phyloP scores from a whole-genome alignment of 1,139 yeast species.

The Sporopachydermia cereana region DNA sequence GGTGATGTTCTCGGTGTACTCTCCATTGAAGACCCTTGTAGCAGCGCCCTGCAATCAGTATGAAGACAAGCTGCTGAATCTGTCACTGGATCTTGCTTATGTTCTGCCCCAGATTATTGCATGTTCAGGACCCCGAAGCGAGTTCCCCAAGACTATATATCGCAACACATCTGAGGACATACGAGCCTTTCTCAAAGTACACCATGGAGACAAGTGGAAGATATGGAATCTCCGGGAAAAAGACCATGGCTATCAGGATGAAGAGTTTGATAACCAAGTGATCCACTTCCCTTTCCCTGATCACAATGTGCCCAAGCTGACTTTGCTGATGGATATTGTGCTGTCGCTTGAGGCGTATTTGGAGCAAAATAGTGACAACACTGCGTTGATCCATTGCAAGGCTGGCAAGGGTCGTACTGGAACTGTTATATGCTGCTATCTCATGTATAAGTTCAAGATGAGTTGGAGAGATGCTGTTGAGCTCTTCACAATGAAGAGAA shows the following conservation, averaged over 20 bases:
- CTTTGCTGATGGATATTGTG: constrained; percentile 33
- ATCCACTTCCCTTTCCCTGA: constrained; percentile 54
- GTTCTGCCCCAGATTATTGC: constrained; percentile 52
- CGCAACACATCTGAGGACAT: constrained; percentile 46
- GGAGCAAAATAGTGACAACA: constrained; percentile 24
- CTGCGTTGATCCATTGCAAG: constrained; percentile 75
- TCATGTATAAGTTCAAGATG: constrained; percentile 36
- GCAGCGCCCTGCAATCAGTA: constrained; percentile 4
- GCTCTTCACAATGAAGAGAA: constrained; percentile 45
- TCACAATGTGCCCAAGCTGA: constrained; percentile 65
- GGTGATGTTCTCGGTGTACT: background rate
- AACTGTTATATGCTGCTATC: constrained; percentile 55
- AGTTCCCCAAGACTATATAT: constrained; percentile 34
- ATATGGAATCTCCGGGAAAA: constrained; percentile 67
- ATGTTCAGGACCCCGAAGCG: constrained; percentile 59
- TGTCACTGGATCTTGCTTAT: constrained; percentile 49
- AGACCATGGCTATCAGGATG: constrained; percentile 36
- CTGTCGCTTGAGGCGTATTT: constrained; percentile 37
- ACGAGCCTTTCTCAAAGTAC: constrained; percentile 33
- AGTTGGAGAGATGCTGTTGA: constrained; percentile 36
- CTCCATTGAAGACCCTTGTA: background rate
- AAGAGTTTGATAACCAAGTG: constrained; percentile 22
- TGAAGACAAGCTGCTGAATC: constrained; percentile 16
- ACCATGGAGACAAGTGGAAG: constrained; percentile 52
- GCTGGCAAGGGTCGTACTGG: constrained; percentile 94